Conservation (phyloP, 306 rosid species). For the Comarum palustre region DNA sequence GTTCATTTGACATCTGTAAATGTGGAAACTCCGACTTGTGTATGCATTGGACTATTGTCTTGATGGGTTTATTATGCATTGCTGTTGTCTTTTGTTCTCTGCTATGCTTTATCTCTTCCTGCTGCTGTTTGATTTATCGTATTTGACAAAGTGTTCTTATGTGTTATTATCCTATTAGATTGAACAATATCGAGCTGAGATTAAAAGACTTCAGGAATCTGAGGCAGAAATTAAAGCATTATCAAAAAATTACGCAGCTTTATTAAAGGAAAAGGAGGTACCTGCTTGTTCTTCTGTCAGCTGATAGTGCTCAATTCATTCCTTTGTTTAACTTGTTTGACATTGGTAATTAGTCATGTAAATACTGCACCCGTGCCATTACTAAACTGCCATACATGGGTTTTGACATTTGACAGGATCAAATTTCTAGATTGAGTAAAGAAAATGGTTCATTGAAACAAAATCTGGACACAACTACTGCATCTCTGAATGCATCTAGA, state of each 20-base stretch:
- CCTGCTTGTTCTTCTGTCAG: constrained; percentile 14
- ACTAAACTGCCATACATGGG: constrained; percentile 3
- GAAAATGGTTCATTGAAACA: constrained; percentile 84
- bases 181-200: constrained; percentile 68
- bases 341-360: background rate
- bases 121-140: constrained; percentile 6
- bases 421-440: constrained; percentile 59
- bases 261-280: constrained; percentile 92
- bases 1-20: background rate
- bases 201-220: constrained; percentile 85
- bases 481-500: constrained; percentile 44
- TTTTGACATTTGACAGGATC: constrained; percentile 55
- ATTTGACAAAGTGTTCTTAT: constrained; percentile 10
- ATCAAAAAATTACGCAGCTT: constrained; percentile 85
- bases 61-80: background rate
- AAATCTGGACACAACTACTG: constrained; percentile 55
- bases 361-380: background rate
- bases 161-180: constrained; percentile 46
- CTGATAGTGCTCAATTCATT: background rate
- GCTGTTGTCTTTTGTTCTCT: background rate
- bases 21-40: background rate
- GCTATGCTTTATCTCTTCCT: background rate
- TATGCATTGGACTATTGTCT: background rate
- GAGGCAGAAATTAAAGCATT: constrained; percentile 90
- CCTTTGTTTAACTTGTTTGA: constrained; percentile 15